phyloP scores from a whole-genome alignment of 2,329 filamentous ascomycete species.

The Neopestalotiopsis sp. region DNA sequence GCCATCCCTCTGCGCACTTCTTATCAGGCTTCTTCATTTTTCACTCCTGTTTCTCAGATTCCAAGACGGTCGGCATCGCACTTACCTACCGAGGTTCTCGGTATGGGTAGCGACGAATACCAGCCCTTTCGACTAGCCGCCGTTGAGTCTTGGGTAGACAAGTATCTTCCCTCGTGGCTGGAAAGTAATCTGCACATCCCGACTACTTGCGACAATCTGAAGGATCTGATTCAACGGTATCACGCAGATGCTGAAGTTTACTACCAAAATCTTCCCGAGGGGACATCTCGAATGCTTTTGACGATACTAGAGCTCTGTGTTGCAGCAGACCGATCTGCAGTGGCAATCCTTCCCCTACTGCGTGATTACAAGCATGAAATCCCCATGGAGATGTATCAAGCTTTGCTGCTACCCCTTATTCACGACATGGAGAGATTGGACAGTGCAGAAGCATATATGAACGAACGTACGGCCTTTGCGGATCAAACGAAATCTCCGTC shows the following conservation, averaged over 20 bases:
- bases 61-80: neutral
- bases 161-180: constrained; percentile 1
- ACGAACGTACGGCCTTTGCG: neutral
- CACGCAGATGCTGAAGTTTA: constrained; percentile 1
- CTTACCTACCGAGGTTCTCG: neutral
- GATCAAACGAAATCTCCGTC: neutral
- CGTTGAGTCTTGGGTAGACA: constrained; percentile 9
- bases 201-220: constrained; percentile 4
- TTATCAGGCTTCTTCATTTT: neutral
- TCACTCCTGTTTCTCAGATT: neutral
- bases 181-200: neutral
- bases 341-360: neutral
- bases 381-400: constrained; percentile 7
- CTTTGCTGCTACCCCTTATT: neutral
- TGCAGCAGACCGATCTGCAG: constrained; percentile 7
- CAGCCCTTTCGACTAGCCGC: constrained; percentile 4
- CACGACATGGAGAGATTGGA: constrained; percentile 12
- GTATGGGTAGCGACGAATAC: neutral
- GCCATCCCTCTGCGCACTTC: neutral
- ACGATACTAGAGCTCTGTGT: constrained; percentile 13
- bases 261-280: constrained; percentile 4
- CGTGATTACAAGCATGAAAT: constrained; percentile 9
- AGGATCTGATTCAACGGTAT: neutral
- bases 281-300: constrained; percentile 16
- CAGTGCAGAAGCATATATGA: constrained; percentile 4